Conservation (phyloP, 1,139 yeast genomes). For the Diutina sp. region DNA sequence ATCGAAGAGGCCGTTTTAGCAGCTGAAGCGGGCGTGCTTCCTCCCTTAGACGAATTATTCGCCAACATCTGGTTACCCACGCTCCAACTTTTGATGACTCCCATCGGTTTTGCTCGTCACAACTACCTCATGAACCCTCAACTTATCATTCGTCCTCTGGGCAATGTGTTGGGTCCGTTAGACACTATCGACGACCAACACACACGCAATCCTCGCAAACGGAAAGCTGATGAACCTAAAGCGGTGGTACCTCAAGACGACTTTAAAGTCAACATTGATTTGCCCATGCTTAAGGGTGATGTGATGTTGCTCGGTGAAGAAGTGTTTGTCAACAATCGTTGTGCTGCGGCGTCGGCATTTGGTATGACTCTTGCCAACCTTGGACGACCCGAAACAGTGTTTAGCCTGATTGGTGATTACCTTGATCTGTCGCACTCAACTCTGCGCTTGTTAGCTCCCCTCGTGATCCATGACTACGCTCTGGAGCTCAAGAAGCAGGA, state of each 20-base stretch:
- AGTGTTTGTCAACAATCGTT: constrained; percentile 61
- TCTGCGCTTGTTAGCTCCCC: constrained; percentile 59
- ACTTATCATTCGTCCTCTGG: constrained; percentile 72
- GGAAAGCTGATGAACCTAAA: constrained; percentile 8
- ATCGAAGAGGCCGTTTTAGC: neutral
- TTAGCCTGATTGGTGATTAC: constrained; percentile 23
- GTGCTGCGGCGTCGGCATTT: constrained; percentile 63
- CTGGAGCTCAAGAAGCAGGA: constrained; percentile 8
- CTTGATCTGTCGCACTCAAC: constrained; percentile 63
- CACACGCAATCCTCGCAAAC: constrained; percentile 6
- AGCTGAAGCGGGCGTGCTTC: neutral
- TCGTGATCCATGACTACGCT: constrained; percentile 68
- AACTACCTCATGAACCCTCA: constrained; percentile 74
- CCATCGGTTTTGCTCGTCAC: constrained; percentile 86
- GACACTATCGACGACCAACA: constrained; percentile 4
- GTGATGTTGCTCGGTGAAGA: constrained; percentile 74
- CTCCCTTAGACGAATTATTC: constrained; percentile 33
- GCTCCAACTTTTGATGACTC: constrained; percentile 70
- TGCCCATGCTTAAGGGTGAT: constrained; percentile 88
- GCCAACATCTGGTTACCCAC: constrained; percentile 42
- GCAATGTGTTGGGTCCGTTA: constrained; percentile 15
- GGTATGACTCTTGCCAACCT: constrained; percentile 54
- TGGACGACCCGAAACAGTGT: constrained; percentile 15
- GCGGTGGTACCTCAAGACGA: constrained; percentile 42
- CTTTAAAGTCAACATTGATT: constrained; percentile 70